These are phyloP conservation scores for Apiotrichum montevideense DNA, from an alignment of 1,284 basidiomycete species.

Conservation along the genomic window DNA sequence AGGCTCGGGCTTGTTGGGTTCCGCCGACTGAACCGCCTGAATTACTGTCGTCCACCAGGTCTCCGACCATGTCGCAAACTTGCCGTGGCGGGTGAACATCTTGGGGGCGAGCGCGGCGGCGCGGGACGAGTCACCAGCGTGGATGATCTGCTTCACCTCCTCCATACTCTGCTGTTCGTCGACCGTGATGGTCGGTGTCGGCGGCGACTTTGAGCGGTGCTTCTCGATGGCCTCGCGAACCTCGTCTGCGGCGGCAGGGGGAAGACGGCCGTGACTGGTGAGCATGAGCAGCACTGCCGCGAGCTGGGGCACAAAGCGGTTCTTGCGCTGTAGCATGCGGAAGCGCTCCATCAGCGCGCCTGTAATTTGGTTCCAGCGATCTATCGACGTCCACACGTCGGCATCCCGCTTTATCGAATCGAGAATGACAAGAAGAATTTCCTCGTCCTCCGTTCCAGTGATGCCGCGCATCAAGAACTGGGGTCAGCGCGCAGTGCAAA, in stretches of 20 bases:
- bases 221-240: slow-evolving; percentile 21
- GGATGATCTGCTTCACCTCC: slow-evolving; percentile 21
- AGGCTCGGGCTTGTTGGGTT: slow-evolving; percentile 7
- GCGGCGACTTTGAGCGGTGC: slow-evolving; percentile 9
- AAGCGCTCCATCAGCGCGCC: slow-evolving; percentile 35
- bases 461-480: slow-evolving; percentile 34
- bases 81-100: slow-evolving; percentile 30
- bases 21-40: slow-evolving; percentile 19
- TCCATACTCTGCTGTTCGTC: slow-evolving; percentile 29
- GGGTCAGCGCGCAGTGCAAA: slow-evolving; percentile 10
- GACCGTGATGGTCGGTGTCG: slow-evolving; percentile 12
- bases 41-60: slow-evolving; percentile 33
- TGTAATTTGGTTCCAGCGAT: slow-evolving; percentile 35
- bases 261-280: slow-evolving; percentile 25
- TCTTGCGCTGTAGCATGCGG: slow-evolving; percentile 23
- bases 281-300: slow-evolving; percentile 26
- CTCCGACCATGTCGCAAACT: slow-evolving; percentile 25
- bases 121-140: slow-evolving; percentile 14
- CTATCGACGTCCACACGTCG: slow-evolving; percentile 43
- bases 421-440: slow-evolving; percentile 34
- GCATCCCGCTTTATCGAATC: slow-evolving; percentile 38
- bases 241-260: slow-evolving; percentile 28
- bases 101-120: slow-evolving; percentile 22
- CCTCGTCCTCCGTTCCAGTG: slow-evolving; percentile 30
- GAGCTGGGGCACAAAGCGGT: slow-evolving; percentile 24